Evolutionary conservation across 768 basidiomycete genomes (phyloP), one percentile per base, ranked within the genome.

Genomic region (Ramaria sp.): DNA sequence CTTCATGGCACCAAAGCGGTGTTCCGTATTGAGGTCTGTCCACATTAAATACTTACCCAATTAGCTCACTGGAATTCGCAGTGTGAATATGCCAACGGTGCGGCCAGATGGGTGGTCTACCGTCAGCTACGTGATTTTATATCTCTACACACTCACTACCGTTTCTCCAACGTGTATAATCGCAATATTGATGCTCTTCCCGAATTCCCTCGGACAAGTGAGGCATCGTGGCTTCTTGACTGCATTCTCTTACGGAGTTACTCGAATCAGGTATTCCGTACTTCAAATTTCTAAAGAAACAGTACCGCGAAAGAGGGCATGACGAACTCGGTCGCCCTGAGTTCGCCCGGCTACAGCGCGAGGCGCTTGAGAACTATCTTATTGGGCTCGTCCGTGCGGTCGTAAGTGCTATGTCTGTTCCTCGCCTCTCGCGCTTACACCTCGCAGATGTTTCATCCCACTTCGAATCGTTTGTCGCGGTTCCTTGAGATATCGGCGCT

Each of bases 31-130:
- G 91, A 94, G 62, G 64, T 65, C 49, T 24, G 59, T 46, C 30
- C 34, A 13, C 50, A 27, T 47, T 22, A 46, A 49, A 22, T 19
- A 46, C 17, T n/a, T 37, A 12, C 42, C 2, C 11, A 30, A 20
- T n/a, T 31, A 9, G 17, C 34, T 43, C 33, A 53, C 47, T 54
- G 55, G 45, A 15, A 38, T n/a, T 11, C 70, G 31, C 67, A 75
- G 69, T 97, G 93, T 67, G 90, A 96, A 69, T 98, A 99, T 68
- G 95, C 91, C 0, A 93, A 95, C 61, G 91, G 91, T 20, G 84
- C 86, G 12, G 83, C 79, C 65, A 75, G 92, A 68, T 99, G 96
- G 95, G 94, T 96, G 30, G 78, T 91, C n/a, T 92, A 92, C 69
- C 84, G 95, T 53, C 86, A 94, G 70, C 76, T 96, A 54, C 83